phyloP scores from a whole-genome alignment of 352 stramenopile genomes.

The Pythium oligandrum region DNA sequence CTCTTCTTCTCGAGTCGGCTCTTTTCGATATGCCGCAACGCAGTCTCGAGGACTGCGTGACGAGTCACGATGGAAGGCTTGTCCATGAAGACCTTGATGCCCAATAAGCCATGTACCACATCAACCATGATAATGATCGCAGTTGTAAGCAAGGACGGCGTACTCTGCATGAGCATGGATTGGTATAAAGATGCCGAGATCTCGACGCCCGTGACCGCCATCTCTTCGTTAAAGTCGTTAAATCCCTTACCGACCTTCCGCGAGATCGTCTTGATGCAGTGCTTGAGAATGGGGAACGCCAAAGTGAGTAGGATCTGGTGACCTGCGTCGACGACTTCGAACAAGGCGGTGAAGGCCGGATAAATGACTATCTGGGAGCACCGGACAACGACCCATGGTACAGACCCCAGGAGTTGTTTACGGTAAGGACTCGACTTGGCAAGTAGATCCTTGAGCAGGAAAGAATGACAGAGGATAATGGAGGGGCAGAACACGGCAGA shows the following conservation, averaged over 20 bases:
- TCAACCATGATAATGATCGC: constrained; percentile 2
- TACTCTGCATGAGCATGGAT: constrained; percentile 4
- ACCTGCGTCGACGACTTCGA: background rate
- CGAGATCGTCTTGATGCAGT: background rate
- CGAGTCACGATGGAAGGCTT: constrained; percentile 3
- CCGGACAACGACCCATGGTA: background rate
- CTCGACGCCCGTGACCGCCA: constrained; percentile 2
- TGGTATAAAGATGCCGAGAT: constrained; percentile 4
- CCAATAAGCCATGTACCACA: background rate
- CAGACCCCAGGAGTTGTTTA: background rate
- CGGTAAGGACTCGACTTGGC: background rate
- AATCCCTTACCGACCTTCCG: background rate
- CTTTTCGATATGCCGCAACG: background rate
- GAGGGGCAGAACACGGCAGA: background rate
- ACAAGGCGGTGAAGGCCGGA: constrained; percentile 1
- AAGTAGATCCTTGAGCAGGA: background rate
- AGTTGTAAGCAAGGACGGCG: background rate
- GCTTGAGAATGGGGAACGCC: constrained; percentile 2
- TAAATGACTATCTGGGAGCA: constrained; percentile 4
- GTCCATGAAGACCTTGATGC: constrained; percentile 4
- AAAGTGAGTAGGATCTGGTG: constrained; percentile 3
- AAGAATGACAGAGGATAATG: background rate
- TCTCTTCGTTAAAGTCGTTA: constrained; percentile 3
- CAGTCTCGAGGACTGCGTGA: background rate
- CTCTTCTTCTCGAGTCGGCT: background rate